A percentile compares a stretch with the other conserved stretches of the same genome.
phyloP scores from a whole-genome alignment of 148 eudicot species.

The Vaccinium myrtillus region DNA sequence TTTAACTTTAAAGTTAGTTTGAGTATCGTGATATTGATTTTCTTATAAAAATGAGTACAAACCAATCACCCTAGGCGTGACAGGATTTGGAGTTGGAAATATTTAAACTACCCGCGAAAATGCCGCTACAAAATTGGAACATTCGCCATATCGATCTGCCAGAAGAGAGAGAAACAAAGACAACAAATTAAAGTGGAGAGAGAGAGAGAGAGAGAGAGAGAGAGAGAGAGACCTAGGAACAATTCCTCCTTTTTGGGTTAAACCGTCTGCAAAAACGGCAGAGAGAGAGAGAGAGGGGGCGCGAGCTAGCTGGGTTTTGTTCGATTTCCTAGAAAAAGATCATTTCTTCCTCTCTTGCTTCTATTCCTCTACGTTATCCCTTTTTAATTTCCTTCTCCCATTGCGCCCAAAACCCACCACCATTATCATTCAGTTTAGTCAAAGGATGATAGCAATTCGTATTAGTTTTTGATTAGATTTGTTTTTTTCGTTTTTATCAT shows the following conservation, averaged over 20 bases:
- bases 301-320: neutral
- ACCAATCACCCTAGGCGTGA: too few species aligned
- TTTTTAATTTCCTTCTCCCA: neutral
- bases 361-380: neutral
- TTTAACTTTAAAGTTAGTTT: too few species aligned
- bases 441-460: neutral
- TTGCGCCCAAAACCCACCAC: neutral
- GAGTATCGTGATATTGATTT: too few species aligned
- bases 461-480: neutral
- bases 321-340: neutral
- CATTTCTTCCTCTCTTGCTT: too few species aligned
- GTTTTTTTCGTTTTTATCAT: neutral
- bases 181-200: neutral
- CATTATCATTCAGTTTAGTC: neutral
- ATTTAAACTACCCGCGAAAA: constrained; percentile 14
- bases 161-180: constrained; percentile 16
- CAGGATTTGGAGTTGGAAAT: neutral
- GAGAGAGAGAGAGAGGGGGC: neutral
- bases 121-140: constrained; percentile 30
- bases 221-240: neutral
- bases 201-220: constrained; percentile 9
- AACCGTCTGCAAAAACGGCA: constrained; percentile 3
- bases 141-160: constrained; percentile 24
- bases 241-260: constrained; percentile 16
- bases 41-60: too few species aligned